Base-by-base conservation (phyloP, 2,329 filamentous ascomycete species). In the Diaporthe sp. region DNA sequence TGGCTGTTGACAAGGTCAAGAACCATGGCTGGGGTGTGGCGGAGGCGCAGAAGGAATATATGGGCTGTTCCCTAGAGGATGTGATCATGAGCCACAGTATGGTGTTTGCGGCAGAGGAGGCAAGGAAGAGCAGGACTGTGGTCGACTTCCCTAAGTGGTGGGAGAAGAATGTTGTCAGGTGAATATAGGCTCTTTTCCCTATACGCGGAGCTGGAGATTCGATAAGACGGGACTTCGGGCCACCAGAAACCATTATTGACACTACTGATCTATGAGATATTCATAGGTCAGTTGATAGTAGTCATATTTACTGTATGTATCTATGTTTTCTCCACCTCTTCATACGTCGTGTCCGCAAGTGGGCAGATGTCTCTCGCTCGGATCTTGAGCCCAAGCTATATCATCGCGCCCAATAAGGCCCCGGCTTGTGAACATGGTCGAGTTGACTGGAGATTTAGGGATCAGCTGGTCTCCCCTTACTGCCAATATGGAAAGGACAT, bases 31-130 rank as follows among this genome's bases (percentile, higher is more conserved):
- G 65, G 65, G 34, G 53, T 5, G 46, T 68, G 22, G 22, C 31
- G 10, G 34, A 22, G 5, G 65, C 65, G 2, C 65, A 68, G 34
- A 68, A 53, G 65, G 65, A 68, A 15, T 68, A 68, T 9, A 53
- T 68, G 31, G 65, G 65, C 1, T 68, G 65, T 42, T 68, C 65
- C 4, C 15, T 68, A 13, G 46, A 68, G 46, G 65, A 68, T 4
- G 65, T 68, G 3, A 68, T 68, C 31, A 68, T 53, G 65, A 68
- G 46, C 65, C 65, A 68, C 46, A 68, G 65, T 10, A 53, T 68
- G 46, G 65, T 68, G 4, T 68, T 68, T 28, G 65, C 65, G 8
- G 65, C 65, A 42, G 65, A 68, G 65, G 65, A 68, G 1, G 65
- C 65, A 8, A 39, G 65, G 46, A 68, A 53, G 13, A 28, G 17